Evolutionary conservation across 495 filamentous ascomycete species (phyloP).

Genomic region (Melanomma pulvis-pyrius): DNA sequence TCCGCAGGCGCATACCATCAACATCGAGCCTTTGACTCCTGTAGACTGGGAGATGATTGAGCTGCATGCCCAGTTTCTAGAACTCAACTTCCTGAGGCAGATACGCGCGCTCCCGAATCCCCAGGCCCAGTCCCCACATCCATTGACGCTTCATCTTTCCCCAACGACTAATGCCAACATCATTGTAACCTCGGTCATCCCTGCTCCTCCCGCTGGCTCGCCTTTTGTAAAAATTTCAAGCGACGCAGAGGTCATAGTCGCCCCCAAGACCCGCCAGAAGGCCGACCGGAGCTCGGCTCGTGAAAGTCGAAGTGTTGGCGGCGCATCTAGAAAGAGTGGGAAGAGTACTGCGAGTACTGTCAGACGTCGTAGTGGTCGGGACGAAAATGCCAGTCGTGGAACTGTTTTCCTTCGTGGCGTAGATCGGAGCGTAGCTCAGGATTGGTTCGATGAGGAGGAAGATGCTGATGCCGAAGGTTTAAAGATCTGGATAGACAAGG

Average conservation of each 20-base stretch:
- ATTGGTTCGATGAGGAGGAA: slow-evolving; percentile 72
- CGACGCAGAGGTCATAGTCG: slow-evolving; percentile 94
- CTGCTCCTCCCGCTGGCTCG: slow-evolving; percentile 65
- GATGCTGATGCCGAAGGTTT: slow-evolving; percentile 62
- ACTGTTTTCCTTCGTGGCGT: slow-evolving; percentile 66
- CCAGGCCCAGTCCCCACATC: slow-evolving; percentile 62
- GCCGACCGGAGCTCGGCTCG: slow-evolving; percentile 56
- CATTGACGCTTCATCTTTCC: slow-evolving; percentile 88
- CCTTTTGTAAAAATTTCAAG: slow-evolving; percentile 90
- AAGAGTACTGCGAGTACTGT: slow-evolving; percentile 72
- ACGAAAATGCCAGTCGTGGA: slow-evolving; percentile 40
- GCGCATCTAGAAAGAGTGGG: slow-evolving; percentile 69
- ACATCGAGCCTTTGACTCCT: slow-evolving; percentile 92
- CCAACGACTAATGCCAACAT: slow-evolving; percentile 95
- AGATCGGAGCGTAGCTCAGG: slow-evolving; percentile 63
- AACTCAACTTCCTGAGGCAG: slow-evolving; percentile 90
- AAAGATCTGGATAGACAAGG: slow-evolving; percentile 80
- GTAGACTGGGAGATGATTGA: slow-evolving; percentile 99
- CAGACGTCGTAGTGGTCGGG: slow-evolving; percentile 53
- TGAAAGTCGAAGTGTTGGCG: slow-evolving; percentile 72
- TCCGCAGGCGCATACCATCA: slow-evolving; percentile 84
- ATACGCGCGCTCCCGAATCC: slow-evolving; percentile 92
- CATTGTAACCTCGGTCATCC: slow-evolving; percentile 74
- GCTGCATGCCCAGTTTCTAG: slow-evolving; percentile 89
- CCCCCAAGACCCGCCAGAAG: slow-evolving; percentile 78